Base-by-base conservation (phyloP, 305 asterid genomes). In the Fraxinus sp. region DNA sequence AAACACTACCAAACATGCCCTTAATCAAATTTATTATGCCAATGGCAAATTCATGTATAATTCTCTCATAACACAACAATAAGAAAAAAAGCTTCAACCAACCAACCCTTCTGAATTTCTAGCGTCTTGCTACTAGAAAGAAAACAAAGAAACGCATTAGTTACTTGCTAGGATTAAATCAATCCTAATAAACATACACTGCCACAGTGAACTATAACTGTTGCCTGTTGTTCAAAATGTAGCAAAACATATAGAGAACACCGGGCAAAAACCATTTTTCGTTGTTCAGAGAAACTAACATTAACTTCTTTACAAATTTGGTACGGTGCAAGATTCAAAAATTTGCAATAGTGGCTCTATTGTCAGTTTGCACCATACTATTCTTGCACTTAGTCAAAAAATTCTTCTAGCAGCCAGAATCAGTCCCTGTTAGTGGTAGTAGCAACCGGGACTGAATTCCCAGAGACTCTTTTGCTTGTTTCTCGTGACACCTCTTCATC, bases 401-500 rank as follows among this genome's bases (percentile, higher is more conserved):
- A 57, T 46, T 22, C 44, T 46, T 84, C 28, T 37, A 39, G 52
- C 20, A 20, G 66, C 80, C 36, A 8, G 52, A 72, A 49, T 33
- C 77, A 37, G n/a, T 22, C 62, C 20, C 79, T 20, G 7, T 7
- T 24, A 0, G 49, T 79, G 35, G 78, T 78, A 9, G 78, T 79
- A 77, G 81, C 77, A 86, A 28, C 75, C 36, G 8, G 4, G 78
- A 73, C 75, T 80, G 26, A 49, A 26, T 73, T 80, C 74, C 64
- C 44, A 8, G 74, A 72, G 71, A 68, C 59, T 82, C 85, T 80
- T 74, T 49, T 80, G 80, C 80, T 62, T 20, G 33, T 62, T 62
- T 82, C 80, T 74, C 82, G 75, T 22, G 86, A 84, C 20, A 76
- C 84, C 52, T 78, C 81, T 83, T 92, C 97, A 3, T 91, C 98